Base-by-base conservation (phyloP, 169 alveolate species). In the Plasmodium blacklocki region DNA sequence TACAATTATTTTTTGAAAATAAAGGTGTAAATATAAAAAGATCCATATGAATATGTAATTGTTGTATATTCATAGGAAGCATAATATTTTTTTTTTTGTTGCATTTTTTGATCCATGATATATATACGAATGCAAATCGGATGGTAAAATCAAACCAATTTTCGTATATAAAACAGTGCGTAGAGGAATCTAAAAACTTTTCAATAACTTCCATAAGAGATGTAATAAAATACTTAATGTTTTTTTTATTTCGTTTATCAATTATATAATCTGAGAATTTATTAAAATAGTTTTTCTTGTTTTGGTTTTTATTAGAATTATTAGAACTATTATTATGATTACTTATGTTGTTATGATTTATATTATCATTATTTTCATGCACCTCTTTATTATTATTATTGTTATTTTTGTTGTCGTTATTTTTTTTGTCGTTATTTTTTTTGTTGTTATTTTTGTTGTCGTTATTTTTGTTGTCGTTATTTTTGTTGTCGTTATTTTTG, bases 61-160 rank as follows among this genome's bases (percentile, higher is more conserved):
- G 88, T 15, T 86, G 75, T 45, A 70, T 86, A 49, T 2, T 86
- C 11, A 8, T 73, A 15, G 92, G 92, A 23, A 86, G 18, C 47
- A 39, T 39, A 43, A 72, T 32, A 47, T 14, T 63, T 15, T 70
- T 60, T n/a, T 18, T 70, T 70, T 60, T 59, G 39, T 86, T 71
- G 7, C 59, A 26, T 58, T 49, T 86, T 70, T 86, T 86, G 52
- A 86, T 71, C 92, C 92, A 86, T n/a, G 86, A 64, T 72, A 72
- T 72, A 67, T 86, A 86, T 21, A 86, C 92, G 63, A 86, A 86
- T 14, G 87, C 75, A 71, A 86, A 86, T 19, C 92, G 21, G 64
- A 86, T 86, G 9, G 87, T 26, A 72, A 86, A 86, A 52, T 86
- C 92, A 32, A 86, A 86, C 92, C 92, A 86, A 32, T 86, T 86